These are phyloP conservation scores for Lactarius hatsudake DNA, from an alignment of 768 basidiomycete genomes.

Conservation along the genomic window DNA sequence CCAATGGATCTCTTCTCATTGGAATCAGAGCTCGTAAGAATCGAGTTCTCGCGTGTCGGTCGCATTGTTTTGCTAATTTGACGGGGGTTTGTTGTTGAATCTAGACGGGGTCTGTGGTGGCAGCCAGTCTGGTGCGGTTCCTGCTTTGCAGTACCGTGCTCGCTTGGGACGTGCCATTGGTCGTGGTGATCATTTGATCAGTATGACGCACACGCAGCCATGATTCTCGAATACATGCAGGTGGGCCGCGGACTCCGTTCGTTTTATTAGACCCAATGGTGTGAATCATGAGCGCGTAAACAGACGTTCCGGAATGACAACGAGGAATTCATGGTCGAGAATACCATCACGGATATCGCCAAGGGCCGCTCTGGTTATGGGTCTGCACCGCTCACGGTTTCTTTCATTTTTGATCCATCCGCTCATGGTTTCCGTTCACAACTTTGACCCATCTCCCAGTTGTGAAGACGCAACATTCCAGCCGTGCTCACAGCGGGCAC, in stretches of 20 bases:
- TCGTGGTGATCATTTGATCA: not conserved
- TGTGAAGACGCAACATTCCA: constrained; percentile 24
- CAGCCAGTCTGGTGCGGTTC: constrained; percentile 26
- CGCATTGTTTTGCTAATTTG: not conserved
- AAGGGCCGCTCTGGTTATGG: constrained; percentile 23
- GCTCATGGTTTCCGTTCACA: constrained; percentile 16
- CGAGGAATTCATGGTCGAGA: constrained; percentile 23
- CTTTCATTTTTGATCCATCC: not conserved
- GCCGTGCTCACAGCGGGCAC: constrained; percentile 21
- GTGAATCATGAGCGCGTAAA: not conserved
- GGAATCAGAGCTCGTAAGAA: constrained; percentile 22
- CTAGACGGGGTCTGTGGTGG: constrained; percentile 22
- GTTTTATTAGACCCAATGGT: not conserved
- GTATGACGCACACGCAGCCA: constrained; percentile 13
- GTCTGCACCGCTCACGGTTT: constrained; percentile 19
- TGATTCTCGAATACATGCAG: constrained; percentile 23
- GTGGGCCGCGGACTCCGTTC: not conserved
- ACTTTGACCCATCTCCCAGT: constrained; percentile 20
- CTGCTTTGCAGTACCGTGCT: constrained; percentile 21
- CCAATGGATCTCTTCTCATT: constrained; percentile 21
- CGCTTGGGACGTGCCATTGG: constrained; percentile 18
- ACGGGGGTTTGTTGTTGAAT: not conserved
- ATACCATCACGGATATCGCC: constrained; percentile 9
- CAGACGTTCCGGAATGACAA: constrained; percentile 24
- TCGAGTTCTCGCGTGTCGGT: not conserved